Evolutionary conservation across 108 stramenopile genomes (phyloP).

Genomic region (Schizochytrium sp.): DNA sequence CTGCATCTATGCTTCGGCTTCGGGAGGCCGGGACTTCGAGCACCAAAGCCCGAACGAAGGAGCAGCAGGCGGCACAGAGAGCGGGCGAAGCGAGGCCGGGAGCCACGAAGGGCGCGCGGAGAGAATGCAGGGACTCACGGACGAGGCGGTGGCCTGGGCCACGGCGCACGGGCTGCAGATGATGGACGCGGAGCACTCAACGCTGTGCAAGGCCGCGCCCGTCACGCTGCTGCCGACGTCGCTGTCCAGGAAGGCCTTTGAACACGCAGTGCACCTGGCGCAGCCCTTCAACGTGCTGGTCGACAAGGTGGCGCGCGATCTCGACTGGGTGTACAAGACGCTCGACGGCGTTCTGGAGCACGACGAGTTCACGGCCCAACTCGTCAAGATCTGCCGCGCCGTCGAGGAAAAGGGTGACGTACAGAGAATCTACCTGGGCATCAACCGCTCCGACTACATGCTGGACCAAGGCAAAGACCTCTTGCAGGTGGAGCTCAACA

Average conservation of each 20-base stretch:
- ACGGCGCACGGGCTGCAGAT: not conserved
- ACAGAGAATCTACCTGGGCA: conserved; percentile 67
- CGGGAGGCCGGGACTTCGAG: too few relatives aligned
- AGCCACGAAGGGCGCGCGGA: not conserved
- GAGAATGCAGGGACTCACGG: not conserved
- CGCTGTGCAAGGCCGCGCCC: conserved; percentile 67
- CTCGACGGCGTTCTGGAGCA: conserved; percentile 53
- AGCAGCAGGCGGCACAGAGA: too few relatives aligned
- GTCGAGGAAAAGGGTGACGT: conserved; percentile 33
- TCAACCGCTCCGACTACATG: conserved; percentile 96
- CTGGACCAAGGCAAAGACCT: conserved; percentile 44
- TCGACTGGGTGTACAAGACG: conserved; percentile 48
- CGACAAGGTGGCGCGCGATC: conserved; percentile 69
- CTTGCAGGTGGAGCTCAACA: conserved; percentile 91
- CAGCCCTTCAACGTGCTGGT: conserved; percentile 70
- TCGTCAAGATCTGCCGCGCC: conserved; percentile 64
- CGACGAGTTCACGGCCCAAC: conserved; percentile 72
- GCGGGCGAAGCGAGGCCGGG: too few relatives aligned
- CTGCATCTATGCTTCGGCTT: too few relatives aligned
- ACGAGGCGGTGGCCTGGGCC: conserved; percentile 16
- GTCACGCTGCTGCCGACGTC: conserved; percentile 71
- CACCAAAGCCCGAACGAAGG: too few relatives aligned
- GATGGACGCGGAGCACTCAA: not conserved
- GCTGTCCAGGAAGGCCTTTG: conserved; percentile 61
- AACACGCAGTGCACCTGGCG: conserved; percentile 50